A percentile compares a stretch with the other conserved stretches of the same genome.
Conservation (phyloP, 208 protist genomes). For the Crithidia brevicula region DNA sequence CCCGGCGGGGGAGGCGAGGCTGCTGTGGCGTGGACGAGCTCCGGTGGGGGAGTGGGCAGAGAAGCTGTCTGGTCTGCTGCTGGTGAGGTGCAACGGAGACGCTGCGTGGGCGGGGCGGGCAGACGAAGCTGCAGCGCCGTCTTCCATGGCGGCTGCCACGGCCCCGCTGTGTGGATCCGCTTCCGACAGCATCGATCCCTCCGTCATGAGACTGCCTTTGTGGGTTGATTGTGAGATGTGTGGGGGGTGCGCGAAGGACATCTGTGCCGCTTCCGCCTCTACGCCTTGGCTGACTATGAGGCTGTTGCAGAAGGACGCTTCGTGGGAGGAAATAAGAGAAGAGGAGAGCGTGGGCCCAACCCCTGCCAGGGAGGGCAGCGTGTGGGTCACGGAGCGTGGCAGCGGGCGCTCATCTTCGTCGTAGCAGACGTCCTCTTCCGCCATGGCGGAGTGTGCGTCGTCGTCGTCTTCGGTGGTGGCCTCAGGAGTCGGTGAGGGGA, state of each 20-base stretch:
- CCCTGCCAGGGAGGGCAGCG: conserved; percentile 1
- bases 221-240: neutral
- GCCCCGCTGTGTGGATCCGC: too few species aligned
- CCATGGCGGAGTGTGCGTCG: neutral
- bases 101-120: too few species aligned
- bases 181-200: too few species aligned
- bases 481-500: neutral
- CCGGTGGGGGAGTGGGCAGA: neutral
- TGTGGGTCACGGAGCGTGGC: neutral
- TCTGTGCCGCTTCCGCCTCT: neutral
- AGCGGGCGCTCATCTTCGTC: neutral
- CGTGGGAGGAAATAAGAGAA: conserved; percentile 32
- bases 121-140: too few species aligned
- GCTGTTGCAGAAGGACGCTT: conserved; percentile 26
- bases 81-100: too few species aligned
- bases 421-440: neutral
- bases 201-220: neutral
- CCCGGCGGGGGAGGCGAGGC: neutral
- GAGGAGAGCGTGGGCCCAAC: conserved; percentile 8
- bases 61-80: neutral
- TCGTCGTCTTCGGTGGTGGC: neutral
- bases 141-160: too few species aligned
- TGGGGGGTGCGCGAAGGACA: neutral
- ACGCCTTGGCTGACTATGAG: conserved; percentile 9
- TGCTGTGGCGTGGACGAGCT: neutral